Conservation (phyloP, 1,139 yeast genomes). For the Candida sojae region DNA sequence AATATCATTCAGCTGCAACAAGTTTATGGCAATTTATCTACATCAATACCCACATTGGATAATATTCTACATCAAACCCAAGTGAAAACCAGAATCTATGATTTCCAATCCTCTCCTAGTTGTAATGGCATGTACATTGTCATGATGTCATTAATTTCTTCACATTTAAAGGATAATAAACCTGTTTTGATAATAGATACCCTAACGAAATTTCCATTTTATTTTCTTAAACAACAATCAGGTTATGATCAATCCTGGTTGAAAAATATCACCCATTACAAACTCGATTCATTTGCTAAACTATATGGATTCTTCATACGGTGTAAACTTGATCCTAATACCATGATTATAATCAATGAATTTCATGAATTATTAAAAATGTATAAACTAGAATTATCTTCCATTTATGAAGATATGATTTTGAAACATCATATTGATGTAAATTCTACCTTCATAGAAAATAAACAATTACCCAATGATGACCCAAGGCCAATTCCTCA, state of each 20-base stretch:
- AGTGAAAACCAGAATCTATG: slow-evolving; percentile 27
- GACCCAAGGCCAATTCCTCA: slow-evolving; percentile 22
- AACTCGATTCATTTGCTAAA: slow-evolving; percentile 31
- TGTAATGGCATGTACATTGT: slow-evolving; percentile 25
- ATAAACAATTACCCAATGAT: slow-evolving; percentile 10
- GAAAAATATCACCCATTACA: slow-evolving; percentile 9
- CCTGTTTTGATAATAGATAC: slow-evolving; percentile 33
- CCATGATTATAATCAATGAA: slow-evolving; percentile 29
- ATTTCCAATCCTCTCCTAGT: slow-evolving; percentile 41
- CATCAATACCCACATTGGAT: slow-evolving; percentile 32
- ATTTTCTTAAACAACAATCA: slow-evolving; percentile 20
- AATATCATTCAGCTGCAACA: slow-evolving; percentile 13
- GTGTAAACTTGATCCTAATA: slow-evolving; percentile 12
- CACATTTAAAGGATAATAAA: slow-evolving; percentile 25
- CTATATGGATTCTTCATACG: slow-evolving; percentile 22
- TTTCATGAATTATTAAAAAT: slow-evolving; percentile 40
- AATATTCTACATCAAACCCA: slow-evolving; percentile 16
- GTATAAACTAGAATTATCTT: slow-evolving; percentile 36
- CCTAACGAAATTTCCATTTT: slow-evolving; percentile 31
- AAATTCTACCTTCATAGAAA: slow-evolving; percentile 23
- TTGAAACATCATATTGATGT: slow-evolving; percentile 34
- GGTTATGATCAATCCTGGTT: slow-evolving; percentile 17
- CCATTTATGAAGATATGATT: slow-evolving; percentile 36
- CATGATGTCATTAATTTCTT: slow-evolving; percentile 24
- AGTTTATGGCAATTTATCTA: slow-evolving; percentile 17